Evolutionary conservation across 2,329 filamentous ascomycete species (phyloP).

Genomic region (Colletotrichum kahawae): DNA sequence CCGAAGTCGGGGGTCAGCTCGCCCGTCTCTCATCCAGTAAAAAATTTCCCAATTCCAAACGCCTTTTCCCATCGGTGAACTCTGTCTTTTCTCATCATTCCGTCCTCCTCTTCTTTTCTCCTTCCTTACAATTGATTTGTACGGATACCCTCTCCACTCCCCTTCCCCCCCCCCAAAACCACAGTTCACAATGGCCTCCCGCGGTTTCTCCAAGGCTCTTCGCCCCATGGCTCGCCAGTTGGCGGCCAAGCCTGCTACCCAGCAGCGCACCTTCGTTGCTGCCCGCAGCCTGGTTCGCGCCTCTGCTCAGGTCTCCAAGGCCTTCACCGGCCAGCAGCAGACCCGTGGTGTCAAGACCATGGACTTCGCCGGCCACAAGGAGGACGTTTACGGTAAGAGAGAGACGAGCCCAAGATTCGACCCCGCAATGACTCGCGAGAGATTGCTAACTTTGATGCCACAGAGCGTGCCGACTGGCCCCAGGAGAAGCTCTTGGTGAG

Average conservation of each 20-base stretch:
- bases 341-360: constrained; percentile 95
- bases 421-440: constrained; percentile 11
- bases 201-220: constrained; percentile 73
- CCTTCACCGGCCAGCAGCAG: constrained; percentile 66
- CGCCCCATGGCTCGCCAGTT: constrained; percentile 70
- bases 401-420: neutral
- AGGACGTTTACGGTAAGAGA: constrained; percentile 85
- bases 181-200: constrained; percentile 73
- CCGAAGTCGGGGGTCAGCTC: constrained; percentile 25
- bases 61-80: constrained; percentile 20
- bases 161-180: constrained; percentile 37
- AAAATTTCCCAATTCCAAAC: constrained; percentile 27
- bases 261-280: constrained; percentile 68
- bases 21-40: constrained; percentile 23
- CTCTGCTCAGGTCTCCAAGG: constrained; percentile 43
- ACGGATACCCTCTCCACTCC: constrained; percentile 31
- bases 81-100: constrained; percentile 19
- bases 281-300: constrained; percentile 61
- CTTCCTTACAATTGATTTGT: constrained; percentile 26
- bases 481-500: constrained; percentile 95
- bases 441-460: constrained; percentile 25
- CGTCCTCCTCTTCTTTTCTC: constrained; percentile 12
- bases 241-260: constrained; percentile 58
- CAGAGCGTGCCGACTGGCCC: constrained; percentile 98
- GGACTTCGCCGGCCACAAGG: constrained; percentile 95